Percentiles rank a stretch among this genome's conserved stretches.
Evolutionary conservation across 805 yeast species (phyloP).

Genomic region (Kuraishia ogatae): DNA sequence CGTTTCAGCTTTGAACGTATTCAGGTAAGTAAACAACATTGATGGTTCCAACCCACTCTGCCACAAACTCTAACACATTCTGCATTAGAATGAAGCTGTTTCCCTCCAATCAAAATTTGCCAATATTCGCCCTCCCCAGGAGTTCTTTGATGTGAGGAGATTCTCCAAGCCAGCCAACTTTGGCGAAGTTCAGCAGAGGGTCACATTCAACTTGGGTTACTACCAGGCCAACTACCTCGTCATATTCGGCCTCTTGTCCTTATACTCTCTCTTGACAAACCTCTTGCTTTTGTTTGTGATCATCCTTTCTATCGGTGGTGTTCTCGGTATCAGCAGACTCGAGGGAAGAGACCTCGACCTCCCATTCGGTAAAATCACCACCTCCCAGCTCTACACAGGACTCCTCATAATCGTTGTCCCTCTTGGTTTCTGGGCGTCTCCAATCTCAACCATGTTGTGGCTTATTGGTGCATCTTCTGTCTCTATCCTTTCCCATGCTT

Average conservation of each 20-base stretch:
- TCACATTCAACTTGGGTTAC: slow-evolving; percentile 77
- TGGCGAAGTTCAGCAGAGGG: slow-evolving; percentile 83
- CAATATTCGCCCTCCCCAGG: slow-evolving; percentile 81
- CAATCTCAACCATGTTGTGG: slow-evolving; percentile 87
- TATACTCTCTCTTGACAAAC: slow-evolving; percentile 86
- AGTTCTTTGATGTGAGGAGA: slow-evolving; percentile 86
- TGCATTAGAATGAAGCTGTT: slow-evolving; percentile 33
- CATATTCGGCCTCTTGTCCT: slow-evolving; percentile 60
- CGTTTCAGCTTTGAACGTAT: slow-evolving; percentile 40
- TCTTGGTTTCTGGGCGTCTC: slow-evolving; percentile 27
- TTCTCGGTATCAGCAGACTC: slow-evolving; percentile 69
- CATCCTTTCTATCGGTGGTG: slow-evolving; percentile 61
- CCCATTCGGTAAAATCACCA: slow-evolving; percentile 64
- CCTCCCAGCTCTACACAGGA: slow-evolving; percentile 85
- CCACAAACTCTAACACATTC: not conserved
- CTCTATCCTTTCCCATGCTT: slow-evolving; percentile 81
- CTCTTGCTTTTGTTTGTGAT: slow-evolving; percentile 77
- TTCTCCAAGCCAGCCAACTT: slow-evolving; percentile 86
- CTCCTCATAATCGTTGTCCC: slow-evolving; percentile 61
- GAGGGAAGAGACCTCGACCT: slow-evolving; percentile 77
- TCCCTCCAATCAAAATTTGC: slow-evolving; percentile 57
- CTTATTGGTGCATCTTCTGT: slow-evolving; percentile 89
- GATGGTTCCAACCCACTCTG: not conserved
- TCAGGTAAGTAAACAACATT: slow-evolving; percentile 19
- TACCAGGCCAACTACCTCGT: slow-evolving; percentile 81